phyloP scores from a whole-genome alignment of 768 basidiomycete species.

The Podaxis pistillaris region DNA sequence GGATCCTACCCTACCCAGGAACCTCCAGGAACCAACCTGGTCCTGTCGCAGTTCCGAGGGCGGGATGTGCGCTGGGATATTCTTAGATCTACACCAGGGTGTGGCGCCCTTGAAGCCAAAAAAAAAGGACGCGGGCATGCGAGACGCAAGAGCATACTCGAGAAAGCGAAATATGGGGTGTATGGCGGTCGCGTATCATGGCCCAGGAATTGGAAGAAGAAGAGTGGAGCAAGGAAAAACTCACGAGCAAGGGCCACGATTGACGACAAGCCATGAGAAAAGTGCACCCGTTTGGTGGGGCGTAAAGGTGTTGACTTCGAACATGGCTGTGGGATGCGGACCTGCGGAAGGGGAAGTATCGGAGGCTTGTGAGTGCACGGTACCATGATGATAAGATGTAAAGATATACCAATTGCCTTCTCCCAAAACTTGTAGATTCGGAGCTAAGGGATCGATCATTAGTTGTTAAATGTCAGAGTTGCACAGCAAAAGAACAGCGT shows the following conservation, averaged over 20 bases:
- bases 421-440: constrained; percentile 65
- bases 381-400: background rate
- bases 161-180: background rate
- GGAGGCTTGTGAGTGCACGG: background rate
- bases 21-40: background rate
- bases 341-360: constrained; percentile 28
- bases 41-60: constrained; percentile 3
- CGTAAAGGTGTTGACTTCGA: constrained; percentile 64
- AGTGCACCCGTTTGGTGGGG: constrained; percentile 70
- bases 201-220: background rate
- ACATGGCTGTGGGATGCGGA: constrained; percentile 72
- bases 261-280: constrained; percentile 65
- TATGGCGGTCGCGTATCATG: background rate
- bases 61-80: background rate
- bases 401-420: constrained; percentile 50
- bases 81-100: background rate
- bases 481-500: background rate
- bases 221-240: constrained; percentile 24
- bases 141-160: background rate
- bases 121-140: background rate
- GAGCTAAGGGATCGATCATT: constrained; percentile 35
- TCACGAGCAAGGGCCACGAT: constrained; percentile 72
- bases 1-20: background rate
- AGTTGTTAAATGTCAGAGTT: constrained; percentile 6
- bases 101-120: background rate